Evolutionary conservation across 148 eudicot species (phyloP), one percentile per base, ranked within the genome.

Genomic region (Polygonum aviculare): DNA sequence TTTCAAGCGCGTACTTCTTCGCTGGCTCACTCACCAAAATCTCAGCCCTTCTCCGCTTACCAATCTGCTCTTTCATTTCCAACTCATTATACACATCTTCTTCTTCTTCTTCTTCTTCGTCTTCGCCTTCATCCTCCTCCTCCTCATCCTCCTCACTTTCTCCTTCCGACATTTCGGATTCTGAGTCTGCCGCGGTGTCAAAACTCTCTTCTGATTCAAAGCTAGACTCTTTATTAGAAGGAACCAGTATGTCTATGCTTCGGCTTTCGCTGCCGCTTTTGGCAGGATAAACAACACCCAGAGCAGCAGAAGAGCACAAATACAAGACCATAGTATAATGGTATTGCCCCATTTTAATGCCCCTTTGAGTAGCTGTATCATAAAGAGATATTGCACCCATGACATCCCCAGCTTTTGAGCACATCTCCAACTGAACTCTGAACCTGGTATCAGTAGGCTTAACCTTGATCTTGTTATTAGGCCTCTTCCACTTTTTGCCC

Each of bases 231-330:
- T 11, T 45, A 60, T 49, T 70, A 72, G 69, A 57, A 36, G 73
- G 71, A 72, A 75, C 78, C 60, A 74, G 77, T n/a, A 41, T 75
- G 62, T 76, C 87, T 79, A 82, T 86, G 83, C 79, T 88, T 75
- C 92, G 83, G 82, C 75, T 75, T 11, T 80, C 77, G 70, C 81
- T 84, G 65, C 98, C 96, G 76, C 96, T 93, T 75, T 89, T 93
- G 10, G 98, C 96, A 0, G 91, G 92, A 76, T 76, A 82, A 76
- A 93, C 81, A 78, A 86, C 82, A 52, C 94, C 98, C 72, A 85
- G 81, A 79, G 98, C 94, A 39, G 98, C 98, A 81, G 96, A 91
- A 78, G 98, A 89, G 82, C 98, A 93, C 72, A 93, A 83, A 87
- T 93, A 93, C 77, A 91, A 72, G 49, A 91, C 80, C 54, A 88